Base-by-base conservation (phyloP, 2,329 filamentous ascomycete species). In the Lachnellula willkommii region DNA sequence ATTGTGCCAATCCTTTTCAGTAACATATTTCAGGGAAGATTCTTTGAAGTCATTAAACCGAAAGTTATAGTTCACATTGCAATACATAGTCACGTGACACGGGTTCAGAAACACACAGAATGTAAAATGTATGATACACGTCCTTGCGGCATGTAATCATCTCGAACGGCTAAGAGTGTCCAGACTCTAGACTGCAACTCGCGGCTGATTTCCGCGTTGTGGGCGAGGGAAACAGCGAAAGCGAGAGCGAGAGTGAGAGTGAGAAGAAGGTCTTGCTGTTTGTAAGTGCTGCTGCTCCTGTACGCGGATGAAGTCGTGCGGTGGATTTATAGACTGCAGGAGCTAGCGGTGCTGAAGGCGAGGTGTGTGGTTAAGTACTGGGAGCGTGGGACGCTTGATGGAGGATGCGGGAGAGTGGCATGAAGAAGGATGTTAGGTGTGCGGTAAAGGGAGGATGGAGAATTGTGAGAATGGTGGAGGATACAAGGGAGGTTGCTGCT, bases 41-140 rank as follows among this genome's bases (percentile, higher is more conserved):
- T 24, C 22, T 5, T 24, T 24, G 22, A 24, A 24, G 22, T 24
- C 2, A 3, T 24, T 24, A 3, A 24, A 24, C 2, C 4, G 22
- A 24, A 24, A 24, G 1, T 24, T 4, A 24, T 24, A 24, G 4
- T 4, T 24, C 22, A 3, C 22, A 5, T 24, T 24, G 2, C 22
- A 5, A 4, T 24, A 24, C 22, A 24, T 24, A 24, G 22, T 24
- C 22, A 5, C n/a, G n/a, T n/a, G n/a, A n/a, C n/a, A n/a, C 22
- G 4, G 22, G 22, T 2, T 24, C 4, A 24, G 22, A 24, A 20
- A 20, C 20, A 20, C 20, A 20, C 20, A 20, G 20, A 20, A 20
- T 20, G n/a, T n/a, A n/a, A n/a, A n/a, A n/a, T n/a, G n/a, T n/a
- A 20, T 66, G 14, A 61, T 57, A 42, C 61, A 62, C 54, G 61